These are phyloP conservation scores for Phytophthora ohioensis DNA, from an alignment of 352 stramenopile species.

Conservation along the genomic window DNA sequence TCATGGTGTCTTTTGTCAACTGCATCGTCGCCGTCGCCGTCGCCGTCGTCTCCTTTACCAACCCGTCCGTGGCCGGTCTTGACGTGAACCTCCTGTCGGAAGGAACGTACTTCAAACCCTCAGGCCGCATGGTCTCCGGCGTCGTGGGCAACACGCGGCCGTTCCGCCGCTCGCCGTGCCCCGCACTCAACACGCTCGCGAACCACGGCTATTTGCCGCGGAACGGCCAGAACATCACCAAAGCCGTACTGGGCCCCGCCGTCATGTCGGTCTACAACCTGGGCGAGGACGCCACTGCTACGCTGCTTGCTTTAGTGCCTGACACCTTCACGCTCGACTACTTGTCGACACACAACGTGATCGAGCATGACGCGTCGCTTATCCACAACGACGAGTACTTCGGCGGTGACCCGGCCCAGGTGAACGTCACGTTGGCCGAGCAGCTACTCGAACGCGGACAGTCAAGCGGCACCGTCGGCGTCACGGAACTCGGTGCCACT, in stretches of 20 bases:
- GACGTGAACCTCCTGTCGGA: slow-evolving; percentile 36
- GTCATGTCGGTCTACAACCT: slow-evolving; percentile 46
- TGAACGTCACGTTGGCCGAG: slow-evolving; percentile 42
- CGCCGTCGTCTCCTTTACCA: slow-evolving; percentile 11
- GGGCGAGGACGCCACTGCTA: slow-evolving; percentile 31
- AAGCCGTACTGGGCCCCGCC: slow-evolving; percentile 31
- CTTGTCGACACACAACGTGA: slow-evolving; percentile 48
- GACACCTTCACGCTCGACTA: slow-evolving; percentile 42
- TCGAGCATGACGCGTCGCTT: slow-evolving; percentile 52
- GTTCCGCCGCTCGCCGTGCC: slow-evolving; percentile 57
- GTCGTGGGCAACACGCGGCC: slow-evolving; percentile 24
- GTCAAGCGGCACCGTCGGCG: slow-evolving; percentile 36
- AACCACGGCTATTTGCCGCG: slow-evolving; percentile 68
- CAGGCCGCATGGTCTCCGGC: slow-evolving; percentile 39
- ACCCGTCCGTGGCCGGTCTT: slow-evolving; percentile 10
- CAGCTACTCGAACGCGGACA: slow-evolving; percentile 41
- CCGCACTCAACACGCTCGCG: slow-evolving; percentile 58
- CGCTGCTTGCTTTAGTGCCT: slow-evolving; percentile 37
- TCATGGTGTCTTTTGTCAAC: slow-evolving; percentile 41
- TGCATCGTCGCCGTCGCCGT: slow-evolving; percentile 15
- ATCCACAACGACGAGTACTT: slow-evolving; percentile 61
- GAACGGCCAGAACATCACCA: slow-evolving; percentile 55
- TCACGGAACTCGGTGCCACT: slow-evolving; percentile 38
- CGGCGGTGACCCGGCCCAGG: slow-evolving; percentile 36
- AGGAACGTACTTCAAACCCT: slow-evolving; percentile 51